Evolutionary conservation across 2,329 filamentous ascomycete genomes (phyloP), one percentile per base, ranked within the genome.

Genomic region (Capronia americana): DNA sequence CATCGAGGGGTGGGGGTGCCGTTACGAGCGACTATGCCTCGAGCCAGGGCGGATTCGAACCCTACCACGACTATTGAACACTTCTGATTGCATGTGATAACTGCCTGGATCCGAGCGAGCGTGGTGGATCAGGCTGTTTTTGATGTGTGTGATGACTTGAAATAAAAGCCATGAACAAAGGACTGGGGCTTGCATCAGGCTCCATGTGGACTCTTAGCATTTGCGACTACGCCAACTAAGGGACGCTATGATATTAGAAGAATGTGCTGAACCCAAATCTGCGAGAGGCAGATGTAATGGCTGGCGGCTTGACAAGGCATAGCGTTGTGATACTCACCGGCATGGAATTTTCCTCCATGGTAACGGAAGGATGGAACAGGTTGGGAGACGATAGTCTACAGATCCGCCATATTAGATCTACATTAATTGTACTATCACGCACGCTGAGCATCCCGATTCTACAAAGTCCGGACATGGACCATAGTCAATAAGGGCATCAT

Each of bases 11-110:
- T n/a, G 48, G 58, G 17, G 53, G 53, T 48, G 38, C 26, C 26
- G 30, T 53, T n/a, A 41, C 48, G 20, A 53, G 58, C 32, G 58
- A 61, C 23, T 61, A 61, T 54, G 58, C 46, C 20, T 61, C 58
- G 28, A 61, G 58, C 28, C 58, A 61, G 5, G 20, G 34, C 32
- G 57, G 24, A 28, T 61, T 61, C 34, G 58, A 61, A 46, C 58
- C 58, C 2, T 61, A 61, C 46, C 58, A 61, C 30, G 58, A 61
- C 58, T 61, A 61, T 30, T 61, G 48, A 61, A 12, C 6, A 30
- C 46, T 24, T 20, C 11, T 10, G 2, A 26, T 12, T 44, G 56
- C 38, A 20, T 26, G 24, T 28, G 26, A 30, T 4, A 6, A 48
- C 12, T 41, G 7, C 28, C 6, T 6, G 12, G 57, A 8, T 12